Base-by-base conservation (phyloP, 805 yeast species). In the Teunomyces funiuensis region DNA sequence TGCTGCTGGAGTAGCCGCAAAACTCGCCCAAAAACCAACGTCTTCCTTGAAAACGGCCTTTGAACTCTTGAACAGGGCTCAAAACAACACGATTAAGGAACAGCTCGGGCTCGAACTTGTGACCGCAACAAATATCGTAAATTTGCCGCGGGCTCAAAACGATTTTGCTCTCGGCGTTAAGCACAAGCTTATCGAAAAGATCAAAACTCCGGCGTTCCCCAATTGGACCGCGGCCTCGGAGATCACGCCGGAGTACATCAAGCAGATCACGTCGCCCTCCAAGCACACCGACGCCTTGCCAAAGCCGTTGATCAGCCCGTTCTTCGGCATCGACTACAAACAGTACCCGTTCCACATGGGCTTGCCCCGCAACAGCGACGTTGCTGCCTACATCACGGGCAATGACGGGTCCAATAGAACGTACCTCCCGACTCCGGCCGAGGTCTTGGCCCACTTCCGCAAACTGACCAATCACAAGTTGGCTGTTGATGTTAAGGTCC, bases 11-110 rank as follows among this genome's bases (percentile, higher is more conserved):
- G 80, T 86, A 1, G 65, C 75, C 41, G 72, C 71, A 33, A 80
- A 76, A 17, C 69, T 91, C 47, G 63, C 68, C 36, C 64, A 74
- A 37, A 86, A 89, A 61, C 86, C 96, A 4, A 85, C 87, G 33
- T 72, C 87, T n/a, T 84, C 95, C 14, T 69, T 88, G 50, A 81
- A 84, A 56, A 80, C 89, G 29, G 80, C 87, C 2, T 74, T 82
- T 49, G 83, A 80, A 44, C 71, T 87, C 47, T 68, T 89, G 60
- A 78, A 83, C 54, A 70, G 75, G 45, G 87, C 88, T 39, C 58
- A 75, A 16, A 56, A 67, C 27, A 71, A 79, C 44, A 74, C 83
- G 45, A 79, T 88, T 52, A 73, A 74, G 41, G 69, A 79, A 37
- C 85, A 91, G 27, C 67, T 93, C 44, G 78, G 77, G 50, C 76